These are phyloP conservation scores for Lactarius deliciosus DNA, from an alignment of 768 basidiomycete genomes.

Conservation along the genomic window DNA sequence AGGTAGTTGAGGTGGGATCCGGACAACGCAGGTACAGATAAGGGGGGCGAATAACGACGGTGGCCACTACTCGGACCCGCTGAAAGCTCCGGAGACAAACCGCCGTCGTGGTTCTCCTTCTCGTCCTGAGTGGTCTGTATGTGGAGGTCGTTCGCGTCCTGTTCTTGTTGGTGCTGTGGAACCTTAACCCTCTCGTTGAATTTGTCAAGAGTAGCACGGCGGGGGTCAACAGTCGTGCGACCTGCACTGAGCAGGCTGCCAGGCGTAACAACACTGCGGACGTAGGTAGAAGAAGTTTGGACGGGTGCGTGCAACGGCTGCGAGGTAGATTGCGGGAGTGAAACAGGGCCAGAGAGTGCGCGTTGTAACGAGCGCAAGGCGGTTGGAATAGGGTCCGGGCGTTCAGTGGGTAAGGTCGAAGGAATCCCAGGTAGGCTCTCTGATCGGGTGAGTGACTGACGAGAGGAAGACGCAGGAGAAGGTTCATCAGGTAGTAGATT, in stretches of 20 bases:
- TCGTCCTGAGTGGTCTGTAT: constrained; percentile 26
- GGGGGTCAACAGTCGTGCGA: constrained; percentile 39
- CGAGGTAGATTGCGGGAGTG: constrained; percentile 33
- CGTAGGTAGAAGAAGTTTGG: constrained; percentile 20
- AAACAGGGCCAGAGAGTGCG: constrained; percentile 57
- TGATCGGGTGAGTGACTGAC: constrained; percentile 61
- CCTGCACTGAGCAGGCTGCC: constrained; percentile 38
- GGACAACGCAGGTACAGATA: constrained; percentile 18
- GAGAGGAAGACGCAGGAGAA: constrained; percentile 39
- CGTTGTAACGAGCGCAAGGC: constrained; percentile 59
- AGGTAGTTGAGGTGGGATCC: constrained; percentile 14
- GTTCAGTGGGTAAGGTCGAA: constrained; percentile 30
- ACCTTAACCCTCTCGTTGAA: constrained; percentile 35
- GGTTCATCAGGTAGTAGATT: constrained; percentile 35
- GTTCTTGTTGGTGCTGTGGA: constrained; percentile 20
- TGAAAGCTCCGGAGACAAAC: neutral
- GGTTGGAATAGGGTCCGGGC: constrained; percentile 35
- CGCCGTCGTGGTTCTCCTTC: constrained; percentile 29
- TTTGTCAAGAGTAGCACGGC: constrained; percentile 42
- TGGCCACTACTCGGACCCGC: constrained; percentile 7
- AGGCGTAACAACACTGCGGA: constrained; percentile 32
- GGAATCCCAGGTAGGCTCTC: constrained; percentile 60
- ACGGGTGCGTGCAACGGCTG: constrained; percentile 36
- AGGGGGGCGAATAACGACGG: constrained; percentile 29
- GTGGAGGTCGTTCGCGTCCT: constrained; percentile 30